A percentile compares a stretch with the other conserved stretches of the same genome.
phyloP scores from a whole-genome alignment of 768 basidiomycete species.

The Suillus decipiens region DNA sequence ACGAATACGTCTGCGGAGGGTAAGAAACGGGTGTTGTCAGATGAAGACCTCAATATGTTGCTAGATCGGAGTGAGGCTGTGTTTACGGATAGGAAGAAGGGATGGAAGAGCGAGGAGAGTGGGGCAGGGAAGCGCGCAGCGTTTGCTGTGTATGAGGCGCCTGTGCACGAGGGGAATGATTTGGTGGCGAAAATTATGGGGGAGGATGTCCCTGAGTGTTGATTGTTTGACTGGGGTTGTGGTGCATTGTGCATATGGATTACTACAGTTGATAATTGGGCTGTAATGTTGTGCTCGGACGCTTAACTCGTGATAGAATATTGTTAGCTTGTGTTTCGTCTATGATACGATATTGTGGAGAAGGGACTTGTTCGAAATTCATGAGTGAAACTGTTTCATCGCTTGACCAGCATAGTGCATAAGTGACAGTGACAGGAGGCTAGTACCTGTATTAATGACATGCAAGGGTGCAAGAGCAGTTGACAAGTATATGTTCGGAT shows the following conservation, averaged over 20 bases:
- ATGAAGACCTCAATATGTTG: slow-evolving; percentile 77
- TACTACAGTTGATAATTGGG: neutral
- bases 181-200: slow-evolving; percentile 70
- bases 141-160: slow-evolving; percentile 79
- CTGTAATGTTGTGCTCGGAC: neutral
- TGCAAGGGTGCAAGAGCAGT: too few relatives aligned
- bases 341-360: neutral
- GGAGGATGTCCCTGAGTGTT: slow-evolving; percentile 32
- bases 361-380: neutral
- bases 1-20: slow-evolving; percentile 64
- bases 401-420: neutral
- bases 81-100: slow-evolving; percentile 66
- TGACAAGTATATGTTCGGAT: neutral
- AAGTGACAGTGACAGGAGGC: neutral
- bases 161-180: slow-evolving; percentile 64
- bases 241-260: neutral
- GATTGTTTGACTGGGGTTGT: neutral
- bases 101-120: slow-evolving; percentile 59
- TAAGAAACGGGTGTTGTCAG: slow-evolving; percentile 73
- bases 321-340: neutral
- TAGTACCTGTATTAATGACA: neutral
- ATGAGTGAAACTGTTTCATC: neutral
- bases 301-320: neutral
- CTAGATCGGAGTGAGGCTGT: slow-evolving; percentile 79
- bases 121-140: slow-evolving; percentile 45